Percentiles rank a stretch among this genome's conserved stretches.
Conservation (phyloP, 768 basidiomycete genomes). For the Rubroboletus pulcherrimus region DNA sequence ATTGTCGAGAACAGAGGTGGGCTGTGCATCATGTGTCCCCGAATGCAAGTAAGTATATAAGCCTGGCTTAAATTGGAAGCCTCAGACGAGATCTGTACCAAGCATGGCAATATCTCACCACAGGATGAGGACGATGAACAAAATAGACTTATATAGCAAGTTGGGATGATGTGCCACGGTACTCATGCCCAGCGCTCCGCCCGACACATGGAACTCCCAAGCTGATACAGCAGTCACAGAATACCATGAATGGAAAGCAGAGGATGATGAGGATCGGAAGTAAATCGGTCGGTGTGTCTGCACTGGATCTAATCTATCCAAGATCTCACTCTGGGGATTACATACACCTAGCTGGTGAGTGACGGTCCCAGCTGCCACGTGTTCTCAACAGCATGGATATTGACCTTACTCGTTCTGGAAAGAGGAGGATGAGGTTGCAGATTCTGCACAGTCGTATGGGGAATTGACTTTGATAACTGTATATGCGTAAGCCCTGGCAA, state of each 20-base stretch:
- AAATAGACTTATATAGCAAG: not conserved
- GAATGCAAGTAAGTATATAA: too few relatives aligned
- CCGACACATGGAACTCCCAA: too few relatives aligned
- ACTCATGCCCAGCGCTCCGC: too few relatives aligned
- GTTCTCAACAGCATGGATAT: not conserved
- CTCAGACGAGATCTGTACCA: too few relatives aligned
- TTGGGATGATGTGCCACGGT: not conserved
- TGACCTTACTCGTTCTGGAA: not conserved
- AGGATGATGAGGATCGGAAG: conserved; percentile 4
- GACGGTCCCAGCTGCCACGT: too few relatives aligned
- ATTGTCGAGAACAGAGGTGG: not conserved
- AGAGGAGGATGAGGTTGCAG: not conserved
- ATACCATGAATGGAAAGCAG: conserved; percentile 1
- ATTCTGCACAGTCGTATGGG: not conserved
- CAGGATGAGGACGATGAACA: conserved; percentile 6
- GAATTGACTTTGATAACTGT: not conserved
- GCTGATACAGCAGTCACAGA: too few relatives aligned
- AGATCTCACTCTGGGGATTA: not conserved
- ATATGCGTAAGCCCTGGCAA: too few relatives aligned
- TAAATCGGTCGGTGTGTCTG: not conserved
- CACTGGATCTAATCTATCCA: not conserved
- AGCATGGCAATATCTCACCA: not conserved
- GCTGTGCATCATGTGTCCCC: too few relatives aligned
- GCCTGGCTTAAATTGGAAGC: too few relatives aligned
- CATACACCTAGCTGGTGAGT: not conserved